phyloP scores from a whole-genome alignment of 192 early-diverging fungal genomes.

The Neocallimastix lanati region DNA sequence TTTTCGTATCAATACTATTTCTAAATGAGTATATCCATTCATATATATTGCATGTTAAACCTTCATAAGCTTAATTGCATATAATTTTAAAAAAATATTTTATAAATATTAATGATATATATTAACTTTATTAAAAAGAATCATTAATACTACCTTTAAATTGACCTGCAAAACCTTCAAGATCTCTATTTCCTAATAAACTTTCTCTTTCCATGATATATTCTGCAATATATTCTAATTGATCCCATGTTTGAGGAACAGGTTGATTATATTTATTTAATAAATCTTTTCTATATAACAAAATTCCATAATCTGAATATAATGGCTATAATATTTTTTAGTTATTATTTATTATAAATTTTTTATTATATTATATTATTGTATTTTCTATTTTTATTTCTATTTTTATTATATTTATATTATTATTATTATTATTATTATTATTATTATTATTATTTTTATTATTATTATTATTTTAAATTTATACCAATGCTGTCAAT shows the following conservation, averaged over 20 bases:
- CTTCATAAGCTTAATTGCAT: not conserved
- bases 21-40: not conserved
- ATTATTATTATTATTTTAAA: too few species aligned
- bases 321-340: not conserved
- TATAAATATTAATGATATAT: too few species aligned
- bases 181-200: not conserved
- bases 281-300: not conserved
- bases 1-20: not conserved
- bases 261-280: not conserved
- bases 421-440: too few species aligned
- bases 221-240: not conserved
- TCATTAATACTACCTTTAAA: not conserved
- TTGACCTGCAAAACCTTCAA: not conserved
- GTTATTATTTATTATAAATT: too few species aligned
- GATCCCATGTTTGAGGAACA: not conserved
- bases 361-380: too few species aligned
- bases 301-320: not conserved
- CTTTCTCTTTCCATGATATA: not conserved
- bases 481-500: not conserved
- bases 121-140: too few species aligned
- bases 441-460: too few species aligned
- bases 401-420: too few species aligned
- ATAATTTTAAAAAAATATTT: too few species aligned
- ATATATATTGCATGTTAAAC: not conserved
- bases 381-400: too few species aligned